Base-by-base conservation (phyloP, 129 eudicot species). In the Flaveria linearis region DNA sequence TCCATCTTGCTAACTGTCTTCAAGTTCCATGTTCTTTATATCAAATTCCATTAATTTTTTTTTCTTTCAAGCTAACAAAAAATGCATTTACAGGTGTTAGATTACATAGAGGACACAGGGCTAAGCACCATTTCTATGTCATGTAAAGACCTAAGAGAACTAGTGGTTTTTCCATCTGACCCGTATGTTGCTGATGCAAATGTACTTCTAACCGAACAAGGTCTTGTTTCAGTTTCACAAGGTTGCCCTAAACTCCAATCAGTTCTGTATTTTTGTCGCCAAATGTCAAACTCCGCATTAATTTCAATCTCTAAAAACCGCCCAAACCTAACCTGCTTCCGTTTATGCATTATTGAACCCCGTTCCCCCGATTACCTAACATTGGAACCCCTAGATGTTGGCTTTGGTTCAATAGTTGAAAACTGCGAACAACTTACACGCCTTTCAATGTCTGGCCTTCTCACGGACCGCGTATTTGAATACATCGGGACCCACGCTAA, bases 231-330 rank as follows among this genome's bases (percentile, higher is more conserved):
- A n/a, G 95, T 91, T 28, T 90, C 97, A 0, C 80, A 62, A 63
- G 97, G 97, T 30, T 91, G 97, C 83, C 90, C 97, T 18, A 88
- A 91, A 57, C 95, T 91, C 73, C 87, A 85, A 20, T 88, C 97
- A 1, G 95, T 91, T 60, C 86, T 91, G 28, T 91, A 91, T 71
- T 91, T 91, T 84, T 91, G 97, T 74, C 90, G 95, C 26, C 97
- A 76, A 70, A 88, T 91, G 95, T 73, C 97, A 45, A 91, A 91
- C 74, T 86, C 89, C 0, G 96, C 97, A 41, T 69, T 91, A 20
- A 45, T 88, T 28, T 51, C 95, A 47, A 91, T 91, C 30, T 87
- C 96, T 2, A 81, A 41, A 71, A 89, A 78, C 73, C 87, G 91
- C 15, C 96, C 96, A 0, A 81, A 84, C 67, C 45, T 89, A 49